Evolutionary conservation across 169 alveolate genomes (phyloP), one percentile per base, ranked within the genome.

Genomic region (Plasmodium chabaudi): DNA sequence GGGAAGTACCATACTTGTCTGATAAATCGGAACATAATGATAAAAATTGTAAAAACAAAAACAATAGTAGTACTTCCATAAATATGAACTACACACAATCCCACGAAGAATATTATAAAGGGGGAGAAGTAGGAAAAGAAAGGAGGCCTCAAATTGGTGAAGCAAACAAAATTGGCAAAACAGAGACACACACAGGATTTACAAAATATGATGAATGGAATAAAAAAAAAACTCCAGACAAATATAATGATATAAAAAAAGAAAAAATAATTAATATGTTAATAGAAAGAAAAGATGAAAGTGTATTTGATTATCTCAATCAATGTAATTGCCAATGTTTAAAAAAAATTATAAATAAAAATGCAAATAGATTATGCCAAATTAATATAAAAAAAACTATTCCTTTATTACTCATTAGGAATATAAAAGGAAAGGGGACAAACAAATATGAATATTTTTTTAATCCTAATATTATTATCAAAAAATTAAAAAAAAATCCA

Each of bases 401-500:
- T 15, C 67, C 53, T 27, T 60, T 82, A 23, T 67, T 82, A 19
- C 25, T 75, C 3, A 44, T 75, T 67, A 53, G 12, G 2, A 63
- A 63, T 25, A 57, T 63, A 68, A 77, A 77, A 27, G 59, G 65
- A 27, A 64, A 77, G 53, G 57, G 23, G 1, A 63, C 47, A 9
- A 2, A 47, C 6, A 55, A 64, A 51, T 34, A 7, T 1, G 7
- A 34, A 34, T 77, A 77, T 64, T 65, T 79, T 60, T 79, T 79
- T 51, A 25, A 79, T 13, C 89, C 89, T 13, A 34, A 79, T 25
- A 39, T 19, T 13, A 64, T 79, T 17, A 67, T 79, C 19, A 64
- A 42, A 44, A 79, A 70, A 70, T 55, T 79, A 67, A 79, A 79
- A 70, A 70, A 79, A 47, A 67, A 59, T n/a, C 89, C 89, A 10